Base-by-base conservation (phyloP, 108 stramenopile genomes). In the Mediolabrus comicus region DNA sequence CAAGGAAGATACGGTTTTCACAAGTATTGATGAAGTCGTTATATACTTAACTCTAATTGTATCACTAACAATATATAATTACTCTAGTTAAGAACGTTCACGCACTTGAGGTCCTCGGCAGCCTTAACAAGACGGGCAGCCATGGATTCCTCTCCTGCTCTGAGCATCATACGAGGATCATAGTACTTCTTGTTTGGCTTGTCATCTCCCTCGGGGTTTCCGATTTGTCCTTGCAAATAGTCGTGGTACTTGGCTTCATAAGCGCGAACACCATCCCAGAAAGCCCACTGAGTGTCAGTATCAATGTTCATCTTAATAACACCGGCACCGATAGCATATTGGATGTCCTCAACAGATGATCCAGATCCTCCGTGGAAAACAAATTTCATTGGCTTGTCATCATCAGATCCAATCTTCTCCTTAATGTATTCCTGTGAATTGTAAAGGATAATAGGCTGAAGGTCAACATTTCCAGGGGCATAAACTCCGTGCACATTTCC, bases 131-230 rank as follows among this genome's bases (percentile, higher is more conserved):
- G 77, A 81, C 97, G 92, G 13, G 82, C 92, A 36, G 89, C 89
- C 93, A 96, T 98, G 68, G 82, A 66, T 80, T 96, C 96, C 87
- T 98, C 97, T 29, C 90, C 96, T 25, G 93, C 81, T 55, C 97
- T 82, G 69, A 98, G 81, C 34, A 35, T 57, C 82, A 89, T 87
- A 62, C 97, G 95, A 26, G 97, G 97, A 83, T 98, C 97, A 83
- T 98, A 98, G 87, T 95, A 97, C 87, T 97, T 97, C 95, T 98
- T 98, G 95, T 98, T 98, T 68, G 97, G 97, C 89, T 96, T 97
- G 65, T 96, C 95, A 13, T 68, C 86, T 46, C 94, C 96, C 49
- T 96, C 95, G 53, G 97, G 96, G 89, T 98, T 98, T 67, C 97
- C 97, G 52, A 98, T 98, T 78, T 98, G 97, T 60, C 81, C 84